Percentiles rank a stretch among this genome's conserved stretches.
These are phyloP conservation scores for Aureobasidium sp. DNA, from an alignment of 2,329 filamentous ascomycete genomes.

Conservation along the genomic window DNA sequence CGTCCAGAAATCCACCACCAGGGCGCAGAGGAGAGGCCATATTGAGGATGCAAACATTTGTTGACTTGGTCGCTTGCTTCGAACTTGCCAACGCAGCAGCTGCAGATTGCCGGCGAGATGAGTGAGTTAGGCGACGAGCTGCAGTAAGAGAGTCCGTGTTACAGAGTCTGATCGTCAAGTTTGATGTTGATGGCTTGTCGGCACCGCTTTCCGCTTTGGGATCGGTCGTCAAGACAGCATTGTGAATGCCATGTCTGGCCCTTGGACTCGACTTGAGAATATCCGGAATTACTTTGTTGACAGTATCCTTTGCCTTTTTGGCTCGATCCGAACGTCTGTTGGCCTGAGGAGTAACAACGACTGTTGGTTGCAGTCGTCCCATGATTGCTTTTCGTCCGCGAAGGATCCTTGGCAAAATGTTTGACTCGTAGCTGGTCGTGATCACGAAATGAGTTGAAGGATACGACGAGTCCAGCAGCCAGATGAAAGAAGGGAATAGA, in stretches of 20 bases:
- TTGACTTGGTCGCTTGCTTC: slow-evolving; percentile 12
- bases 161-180: slow-evolving; percentile 39
- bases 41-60: slow-evolving; percentile 51
- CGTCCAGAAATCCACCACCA: slow-evolving; percentile 55
- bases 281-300: slow-evolving; percentile 54
- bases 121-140: slow-evolving; percentile 35
- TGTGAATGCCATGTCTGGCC: slow-evolving; percentile 49
- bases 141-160: slow-evolving; percentile 49
- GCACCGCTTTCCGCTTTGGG: slow-evolving; percentile 25
- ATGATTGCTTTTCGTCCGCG: slow-evolving; percentile 14
- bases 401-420: not conserved
- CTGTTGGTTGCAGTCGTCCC: slow-evolving; percentile 19
- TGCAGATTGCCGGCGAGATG: slow-evolving; percentile 17
- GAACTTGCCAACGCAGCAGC: slow-evolving; percentile 1
- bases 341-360: slow-evolving; percentile 19
- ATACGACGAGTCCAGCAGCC: not conserved
- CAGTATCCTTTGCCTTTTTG: slow-evolving; percentile 50
- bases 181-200: not conserved
- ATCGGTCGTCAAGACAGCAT: slow-evolving; percentile 44
- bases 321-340: slow-evolving; percentile 32
- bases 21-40: slow-evolving; percentile 58
- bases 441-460: not conserved
- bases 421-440: not conserved
- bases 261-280: slow-evolving; percentile 48
- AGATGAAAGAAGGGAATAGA: not conserved